phyloP scores from a whole-genome alignment of 1,139 yeast genomes.

The Taiozyma sp. region DNA sequence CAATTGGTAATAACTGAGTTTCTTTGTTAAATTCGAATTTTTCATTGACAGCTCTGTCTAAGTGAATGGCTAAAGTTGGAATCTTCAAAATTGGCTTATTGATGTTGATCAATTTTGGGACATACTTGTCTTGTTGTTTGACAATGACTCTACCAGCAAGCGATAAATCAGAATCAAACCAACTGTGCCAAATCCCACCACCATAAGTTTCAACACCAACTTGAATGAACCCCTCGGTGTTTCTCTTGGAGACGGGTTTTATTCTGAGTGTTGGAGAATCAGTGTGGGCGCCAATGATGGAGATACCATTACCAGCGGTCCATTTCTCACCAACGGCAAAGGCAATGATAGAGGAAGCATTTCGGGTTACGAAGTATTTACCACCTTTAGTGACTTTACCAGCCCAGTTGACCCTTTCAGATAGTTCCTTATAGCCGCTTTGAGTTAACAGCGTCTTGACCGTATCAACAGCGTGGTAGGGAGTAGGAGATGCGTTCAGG shows the following conservation, averaged over 20 bases:
- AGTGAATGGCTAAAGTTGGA: conserved; percentile 92
- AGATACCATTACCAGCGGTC: conserved; percentile 75
- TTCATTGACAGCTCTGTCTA: conserved; percentile 67
- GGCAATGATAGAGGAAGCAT: conserved; percentile 83
- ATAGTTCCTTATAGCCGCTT: conserved; percentile 69
- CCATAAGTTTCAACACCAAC: conserved; percentile 95
- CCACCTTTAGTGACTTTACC: conserved; percentile 46
- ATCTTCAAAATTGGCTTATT: conserved; percentile 83
- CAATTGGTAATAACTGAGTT: conserved; percentile 79
- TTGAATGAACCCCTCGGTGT: conserved; percentile 74
- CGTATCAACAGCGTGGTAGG: conserved; percentile 83
- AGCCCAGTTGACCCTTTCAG: conserved; percentile 77
- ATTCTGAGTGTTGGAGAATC: conserved; percentile 91
- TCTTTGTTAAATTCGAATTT: conserved; percentile 91
- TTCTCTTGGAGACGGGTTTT: conserved; percentile 80
- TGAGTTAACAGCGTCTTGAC: conserved; percentile 46
- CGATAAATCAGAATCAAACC: conserved; percentile 89
- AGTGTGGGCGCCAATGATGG: conserved; percentile 91
- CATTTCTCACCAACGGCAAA: conserved; percentile 74
- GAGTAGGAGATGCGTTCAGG: conserved; percentile 86
- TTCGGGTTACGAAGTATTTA: conserved; percentile 78
- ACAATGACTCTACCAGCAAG: conserved; percentile 90
- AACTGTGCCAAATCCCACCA: conserved; percentile 86
- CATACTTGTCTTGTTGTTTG: conserved; percentile 38
- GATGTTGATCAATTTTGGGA: conserved; percentile 69